These are phyloP conservation scores for Mycosarcoma mackinlayi DNA, from an alignment of 1,284 basidiomycete genomes.

Conservation along the genomic window DNA sequence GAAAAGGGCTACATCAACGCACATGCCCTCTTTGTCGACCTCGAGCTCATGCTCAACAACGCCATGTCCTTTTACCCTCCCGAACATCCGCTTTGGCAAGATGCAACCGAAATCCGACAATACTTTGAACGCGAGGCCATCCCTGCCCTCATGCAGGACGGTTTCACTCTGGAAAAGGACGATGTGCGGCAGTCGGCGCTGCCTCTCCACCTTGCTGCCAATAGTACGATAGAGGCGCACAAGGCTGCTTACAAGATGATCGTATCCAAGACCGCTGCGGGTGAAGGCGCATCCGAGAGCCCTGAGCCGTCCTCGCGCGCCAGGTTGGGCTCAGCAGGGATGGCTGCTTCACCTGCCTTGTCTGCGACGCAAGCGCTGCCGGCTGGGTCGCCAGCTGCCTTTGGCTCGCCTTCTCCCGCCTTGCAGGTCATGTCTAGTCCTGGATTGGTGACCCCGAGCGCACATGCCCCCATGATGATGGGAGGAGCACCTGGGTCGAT, in stretches of 20 bases:
- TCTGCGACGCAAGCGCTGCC: conserved; percentile 14
- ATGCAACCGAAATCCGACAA: conserved; percentile 55
- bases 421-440: conserved; percentile 1
- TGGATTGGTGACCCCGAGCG: conserved; percentile 2
- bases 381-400: conserved; percentile 13
- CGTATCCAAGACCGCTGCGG: conserved; percentile 22
- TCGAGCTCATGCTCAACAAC: conserved; percentile 65
- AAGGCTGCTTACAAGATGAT: conserved; percentile 49
- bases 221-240: conserved; percentile 56
- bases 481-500: conserved; percentile 7
- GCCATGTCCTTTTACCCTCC: conserved; percentile 64
- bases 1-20: conserved; percentile 60
- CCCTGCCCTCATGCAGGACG: conserved; percentile 59
- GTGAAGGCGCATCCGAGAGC: conserved; percentile 30
- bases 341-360: conserved; percentile 27
- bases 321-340: conserved; percentile 24
- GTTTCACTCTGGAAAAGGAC: conserved; percentile 65
- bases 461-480: conserved; percentile 11
- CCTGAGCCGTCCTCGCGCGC: conserved; percentile 35
- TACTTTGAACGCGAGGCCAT: conserved; percentile 61
- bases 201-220: conserved; percentile 54
- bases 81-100: conserved; percentile 54
- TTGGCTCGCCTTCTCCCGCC: conserved; percentile 24
- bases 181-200: conserved; percentile 63
- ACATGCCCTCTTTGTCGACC: conserved; percentile 55